Percentiles rank a stretch among this genome's conserved stretches.
phyloP scores from a whole-genome alignment of 2,329 filamentous ascomycete genomes.

The Corynespora cassiicola region DNA sequence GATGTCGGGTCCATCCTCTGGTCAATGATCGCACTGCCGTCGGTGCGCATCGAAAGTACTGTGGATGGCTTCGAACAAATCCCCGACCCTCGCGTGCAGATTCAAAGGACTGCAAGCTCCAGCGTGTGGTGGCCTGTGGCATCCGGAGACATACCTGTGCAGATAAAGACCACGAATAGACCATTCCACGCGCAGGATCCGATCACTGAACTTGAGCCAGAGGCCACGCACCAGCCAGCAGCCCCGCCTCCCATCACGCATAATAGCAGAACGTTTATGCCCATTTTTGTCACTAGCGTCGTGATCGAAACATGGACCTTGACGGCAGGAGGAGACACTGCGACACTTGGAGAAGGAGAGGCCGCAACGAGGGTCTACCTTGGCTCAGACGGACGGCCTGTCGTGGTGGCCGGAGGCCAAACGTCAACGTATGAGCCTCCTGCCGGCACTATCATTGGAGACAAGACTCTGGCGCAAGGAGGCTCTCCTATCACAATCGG shows the following conservation, averaged over 20 bases:
- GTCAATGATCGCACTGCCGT: no score
- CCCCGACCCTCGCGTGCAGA: no score
- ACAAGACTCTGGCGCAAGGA: conserved; percentile 6
- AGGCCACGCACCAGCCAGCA: no score
- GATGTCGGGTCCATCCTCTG: no score
- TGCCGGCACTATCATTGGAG: conserved; percentile 6
- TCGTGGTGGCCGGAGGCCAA: conserved; percentile 9
- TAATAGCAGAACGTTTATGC: conserved; percentile 3
- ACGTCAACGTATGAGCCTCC: conserved; percentile 9
- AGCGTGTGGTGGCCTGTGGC: no score
- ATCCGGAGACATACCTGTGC: no score
- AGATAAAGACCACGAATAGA: no score
- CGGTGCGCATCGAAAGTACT: no score
- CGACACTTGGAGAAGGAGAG: conserved; percentile 9
- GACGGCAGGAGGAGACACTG: conserved; percentile 12
- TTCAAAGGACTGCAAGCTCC: no score
- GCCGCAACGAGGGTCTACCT: conserved; percentile 12
- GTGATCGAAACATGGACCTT: conserved; percentile 8
- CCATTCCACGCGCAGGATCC: no score
- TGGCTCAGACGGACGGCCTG: conserved; percentile 12
- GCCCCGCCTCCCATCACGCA: conserved; percentile 3
- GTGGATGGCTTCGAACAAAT: no score
- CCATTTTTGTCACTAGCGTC: conserved; percentile 6
- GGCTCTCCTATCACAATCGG: conserved; percentile 11
- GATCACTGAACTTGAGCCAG: no score